Evolutionary conservation across 257 asterid species (phyloP), one percentile per base, ranked within the genome.

Genomic region (Echites panduratus): DNA sequence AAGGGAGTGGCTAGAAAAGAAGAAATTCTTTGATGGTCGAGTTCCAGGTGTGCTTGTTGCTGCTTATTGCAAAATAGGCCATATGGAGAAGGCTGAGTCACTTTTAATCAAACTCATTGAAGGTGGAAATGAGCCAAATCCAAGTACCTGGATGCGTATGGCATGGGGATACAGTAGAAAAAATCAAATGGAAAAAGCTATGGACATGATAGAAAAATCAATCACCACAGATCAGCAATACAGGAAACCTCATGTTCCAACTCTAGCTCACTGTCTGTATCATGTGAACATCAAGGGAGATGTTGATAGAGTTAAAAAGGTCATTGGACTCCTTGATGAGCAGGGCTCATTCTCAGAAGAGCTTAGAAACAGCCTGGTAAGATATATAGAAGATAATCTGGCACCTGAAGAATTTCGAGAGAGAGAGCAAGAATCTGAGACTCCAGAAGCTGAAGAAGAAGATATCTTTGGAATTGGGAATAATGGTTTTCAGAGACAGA

Each of bases 31-130:
- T 71, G 85, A 84, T 65, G 24, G 78, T 44, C 76, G 77, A 49
- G 69, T 86, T 62, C 87, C 84, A 35, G 78, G 78, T 54, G 2
- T 77, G 49, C 61, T 84, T 7, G 54, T 88, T 3, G 44, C 45
- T 56, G 82, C 84, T 67, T 84, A 71, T 64, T 84, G 90, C 84
- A 83, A 70, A 77, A 81, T 61, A 65, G 88, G 89, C 61, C 74
- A 44, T 19, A 70, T 78, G 41, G 79, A 54, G 50, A 84, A 86
- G 72, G 90, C 89, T 3, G 85, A 81, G 66, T 32, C 62, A 54
- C 20, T 84, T 40, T 44, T 88, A 26, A 77, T 73, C 32, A 67
- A 73, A 66, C 43, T 81, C 0, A 6, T 65, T 9, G 85, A 56
- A 40, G 19, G 58, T 16, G 88, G 87, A 41, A 48, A 50, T 68